Evolutionary conservation across 495 filamentous ascomycete genomes (phyloP).

Genomic region (Chlorociboria aeruginascens): DNA sequence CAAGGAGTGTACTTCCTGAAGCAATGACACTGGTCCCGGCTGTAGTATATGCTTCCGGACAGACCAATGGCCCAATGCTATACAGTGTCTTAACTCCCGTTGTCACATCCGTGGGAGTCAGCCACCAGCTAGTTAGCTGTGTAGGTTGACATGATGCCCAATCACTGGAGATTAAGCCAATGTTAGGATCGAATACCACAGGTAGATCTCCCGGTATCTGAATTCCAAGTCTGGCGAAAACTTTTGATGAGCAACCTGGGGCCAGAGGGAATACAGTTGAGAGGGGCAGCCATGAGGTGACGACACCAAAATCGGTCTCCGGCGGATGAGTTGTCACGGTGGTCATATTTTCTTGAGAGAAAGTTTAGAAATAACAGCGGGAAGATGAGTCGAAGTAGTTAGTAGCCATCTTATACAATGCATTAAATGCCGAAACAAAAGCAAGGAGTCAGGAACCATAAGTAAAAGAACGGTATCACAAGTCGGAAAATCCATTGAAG

Average conservation of each 20-base stretch:
- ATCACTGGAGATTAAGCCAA: background rate
- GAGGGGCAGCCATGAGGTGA: background rate
- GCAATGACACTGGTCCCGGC: slow-evolving; percentile 17
- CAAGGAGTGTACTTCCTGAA: slow-evolving; percentile 16
- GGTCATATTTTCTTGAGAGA: too few relatives aligned
- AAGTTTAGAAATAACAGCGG: too few relatives aligned
- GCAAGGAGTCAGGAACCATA: too few relatives aligned
- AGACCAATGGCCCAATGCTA: slow-evolving; percentile 10
- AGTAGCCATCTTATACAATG: too few relatives aligned
- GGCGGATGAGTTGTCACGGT: background rate
- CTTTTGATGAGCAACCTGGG: background rate
- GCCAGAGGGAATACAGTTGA: background rate
- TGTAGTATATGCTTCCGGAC: slow-evolving; percentile 22
- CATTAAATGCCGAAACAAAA: too few relatives aligned
- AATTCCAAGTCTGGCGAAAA: background rate
- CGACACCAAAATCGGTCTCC: background rate
- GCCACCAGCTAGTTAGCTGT: background rate
- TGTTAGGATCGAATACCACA: background rate
- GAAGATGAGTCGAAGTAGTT: too few relatives aligned
- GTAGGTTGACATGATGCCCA: background rate
- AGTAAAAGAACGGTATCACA: too few relatives aligned
- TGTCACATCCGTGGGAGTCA: background rate
- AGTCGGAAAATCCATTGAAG: too few relatives aligned
- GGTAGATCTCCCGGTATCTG: background rate
- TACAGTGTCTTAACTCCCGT: background rate